These are phyloP conservation scores for Lentinula lateritia DNA, from an alignment of 768 basidiomycete species.

Conservation along the genomic window DNA sequence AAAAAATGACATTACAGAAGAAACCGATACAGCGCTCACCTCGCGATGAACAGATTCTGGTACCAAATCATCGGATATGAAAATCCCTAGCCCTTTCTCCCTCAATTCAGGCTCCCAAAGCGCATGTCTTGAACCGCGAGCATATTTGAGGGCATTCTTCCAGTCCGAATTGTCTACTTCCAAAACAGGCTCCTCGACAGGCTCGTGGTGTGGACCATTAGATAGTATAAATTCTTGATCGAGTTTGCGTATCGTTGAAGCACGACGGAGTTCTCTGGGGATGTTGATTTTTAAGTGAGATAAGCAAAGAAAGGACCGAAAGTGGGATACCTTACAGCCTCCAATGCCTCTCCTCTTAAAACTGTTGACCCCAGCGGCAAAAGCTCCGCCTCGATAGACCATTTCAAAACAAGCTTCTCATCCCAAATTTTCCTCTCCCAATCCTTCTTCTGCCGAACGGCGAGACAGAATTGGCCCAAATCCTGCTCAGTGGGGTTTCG, in stretches of 20 bases:
- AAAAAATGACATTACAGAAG: neutral
- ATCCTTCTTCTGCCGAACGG: neutral
- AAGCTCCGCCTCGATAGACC: conserved; percentile 1
- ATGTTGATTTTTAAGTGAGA: neutral
- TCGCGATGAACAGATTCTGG: conserved; percentile 11
- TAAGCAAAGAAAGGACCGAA: neutral
- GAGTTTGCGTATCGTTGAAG: neutral
- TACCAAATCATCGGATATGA: conserved; percentile 9
- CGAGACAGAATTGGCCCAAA: neutral
- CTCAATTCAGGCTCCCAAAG: neutral
- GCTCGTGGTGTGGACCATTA: neutral
- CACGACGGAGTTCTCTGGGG: neutral
- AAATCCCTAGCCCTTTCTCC: neutral
- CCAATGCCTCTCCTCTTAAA: neutral
- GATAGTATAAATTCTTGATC: neutral
- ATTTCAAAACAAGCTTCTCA: neutral
- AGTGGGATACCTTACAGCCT: neutral
- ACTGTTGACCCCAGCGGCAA: neutral
- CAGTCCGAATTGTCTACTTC: neutral
- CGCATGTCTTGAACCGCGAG: neutral
- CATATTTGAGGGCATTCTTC: neutral
- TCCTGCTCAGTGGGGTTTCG: neutral
- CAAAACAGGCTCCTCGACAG: neutral
- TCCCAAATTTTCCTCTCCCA: neutral
- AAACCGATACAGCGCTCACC: neutral